Evolutionary conservation across 73 alveolate species (phyloP).

Genomic region (Paramecium octaurelia): DNA sequence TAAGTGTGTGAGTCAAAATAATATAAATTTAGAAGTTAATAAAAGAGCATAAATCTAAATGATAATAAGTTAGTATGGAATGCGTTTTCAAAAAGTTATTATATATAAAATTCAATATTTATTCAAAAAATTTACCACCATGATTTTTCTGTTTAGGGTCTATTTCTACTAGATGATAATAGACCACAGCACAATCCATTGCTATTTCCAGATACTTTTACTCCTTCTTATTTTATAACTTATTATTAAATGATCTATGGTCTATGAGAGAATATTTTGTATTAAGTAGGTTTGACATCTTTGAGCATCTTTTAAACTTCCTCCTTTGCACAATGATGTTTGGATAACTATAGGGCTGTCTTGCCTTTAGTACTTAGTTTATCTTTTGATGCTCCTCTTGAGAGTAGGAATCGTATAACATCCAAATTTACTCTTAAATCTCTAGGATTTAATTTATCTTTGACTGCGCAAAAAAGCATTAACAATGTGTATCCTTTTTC

Average conservation of each 20-base stretch:
- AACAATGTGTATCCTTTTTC: slow-evolving; percentile 60
- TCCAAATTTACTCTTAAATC: slow-evolving; percentile 57
- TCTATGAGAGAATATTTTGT: slow-evolving; percentile 2
- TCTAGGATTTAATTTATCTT: slow-evolving; percentile 60
- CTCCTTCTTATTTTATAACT: slow-evolving; percentile 10
- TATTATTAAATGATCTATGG: slow-evolving; percentile 18
- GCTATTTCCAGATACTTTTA: background rate
- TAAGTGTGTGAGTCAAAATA: too few relatives aligned
- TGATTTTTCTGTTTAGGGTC: background rate
- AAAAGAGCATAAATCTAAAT: too few relatives aligned
- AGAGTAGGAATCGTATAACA: slow-evolving; percentile 32
- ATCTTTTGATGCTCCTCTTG: slow-evolving; percentile 52
- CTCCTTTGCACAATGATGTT: slow-evolving; percentile 45
- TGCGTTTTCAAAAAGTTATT: background rate
- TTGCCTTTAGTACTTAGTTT: slow-evolving; percentile 30
- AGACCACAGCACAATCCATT: slow-evolving; percentile 14
- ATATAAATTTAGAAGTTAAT: too few relatives aligned
- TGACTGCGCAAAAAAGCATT: slow-evolving; percentile 57
- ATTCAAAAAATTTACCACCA: slow-evolving; percentile 51
- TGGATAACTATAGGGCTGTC: background rate
- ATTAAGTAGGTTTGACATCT: background rate
- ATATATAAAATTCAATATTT: background rate
- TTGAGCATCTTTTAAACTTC: slow-evolving; percentile 29
- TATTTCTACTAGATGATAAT: slow-evolving; percentile 19
- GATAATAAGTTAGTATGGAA: too few relatives aligned